Percentiles rank a stretch among this genome's conserved stretches.
These are phyloP conservation scores for Mortierella sp. DNA, from an alignment of 371 early-diverging fungal species.

Conservation along the genomic window DNA sequence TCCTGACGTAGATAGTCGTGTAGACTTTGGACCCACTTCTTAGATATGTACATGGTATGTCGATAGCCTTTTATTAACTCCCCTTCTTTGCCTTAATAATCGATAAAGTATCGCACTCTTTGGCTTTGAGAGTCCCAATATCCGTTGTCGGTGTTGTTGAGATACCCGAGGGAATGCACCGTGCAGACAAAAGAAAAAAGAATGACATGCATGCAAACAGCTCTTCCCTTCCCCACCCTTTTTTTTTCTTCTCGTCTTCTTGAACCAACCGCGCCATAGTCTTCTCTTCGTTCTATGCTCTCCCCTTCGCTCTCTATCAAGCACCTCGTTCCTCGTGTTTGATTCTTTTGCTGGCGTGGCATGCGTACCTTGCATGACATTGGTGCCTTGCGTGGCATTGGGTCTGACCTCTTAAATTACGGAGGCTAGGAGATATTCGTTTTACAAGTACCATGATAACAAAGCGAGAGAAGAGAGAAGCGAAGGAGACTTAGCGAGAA, in stretches of 20 bases:
- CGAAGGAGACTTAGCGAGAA: background rate
- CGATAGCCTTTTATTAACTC: background rate
- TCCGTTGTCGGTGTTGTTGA: too few species aligned
- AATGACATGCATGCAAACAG: background rate
- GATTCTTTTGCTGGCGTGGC: background rate
- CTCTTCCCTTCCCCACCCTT: background rate
- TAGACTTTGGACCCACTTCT: background rate
- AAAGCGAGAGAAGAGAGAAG: background rate
- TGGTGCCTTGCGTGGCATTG: too few species aligned
- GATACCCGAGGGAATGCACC: too few species aligned
- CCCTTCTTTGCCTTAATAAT: background rate
- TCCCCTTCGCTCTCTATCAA: background rate
- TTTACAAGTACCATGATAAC: background rate
- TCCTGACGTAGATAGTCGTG: too few species aligned
- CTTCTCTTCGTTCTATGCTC: background rate
- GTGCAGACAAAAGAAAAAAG: background rate
- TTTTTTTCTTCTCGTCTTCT: background rate
- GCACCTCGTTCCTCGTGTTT: background rate
- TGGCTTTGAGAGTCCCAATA: too few species aligned
- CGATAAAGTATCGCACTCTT: too few species aligned
- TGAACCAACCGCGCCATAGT: background rate
- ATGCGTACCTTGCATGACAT: background rate
- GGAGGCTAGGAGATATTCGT: background rate
- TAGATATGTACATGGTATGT: background rate
- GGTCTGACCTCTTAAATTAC: background rate